Percentiles rank a stretch among this genome's conserved stretches.
phyloP scores from a whole-genome alignment of 176 grass and related monocot genomes.

The Panicum miliaceum region DNA sequence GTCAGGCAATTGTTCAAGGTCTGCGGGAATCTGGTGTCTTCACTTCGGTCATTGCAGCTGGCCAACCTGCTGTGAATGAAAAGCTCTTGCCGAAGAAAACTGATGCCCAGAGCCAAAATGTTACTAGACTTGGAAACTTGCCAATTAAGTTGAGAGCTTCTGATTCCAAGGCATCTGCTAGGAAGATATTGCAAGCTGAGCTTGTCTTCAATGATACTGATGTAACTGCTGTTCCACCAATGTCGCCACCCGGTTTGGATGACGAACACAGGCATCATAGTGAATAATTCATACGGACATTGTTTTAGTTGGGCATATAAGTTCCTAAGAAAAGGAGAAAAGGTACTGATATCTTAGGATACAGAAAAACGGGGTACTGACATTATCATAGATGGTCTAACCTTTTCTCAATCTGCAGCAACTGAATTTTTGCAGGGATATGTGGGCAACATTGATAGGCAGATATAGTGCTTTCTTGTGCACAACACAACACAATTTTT shows the following conservation, averaged over 20 bases:
- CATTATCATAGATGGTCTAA: conserved; percentile 13
- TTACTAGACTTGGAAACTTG: background rate
- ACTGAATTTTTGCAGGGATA: conserved; percentile 12
- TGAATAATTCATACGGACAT: conserved; percentile 19
- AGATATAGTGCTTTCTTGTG: conserved; percentile 10
- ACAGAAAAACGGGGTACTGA: too few relatives aligned
- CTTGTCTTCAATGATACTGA: conserved; percentile 5
- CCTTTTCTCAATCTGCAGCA: background rate
- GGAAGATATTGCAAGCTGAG: conserved; percentile 64
- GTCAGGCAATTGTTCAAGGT: conserved; percentile 83
- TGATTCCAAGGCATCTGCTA: conserved; percentile 40
- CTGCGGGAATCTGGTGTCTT: conserved; percentile 84
- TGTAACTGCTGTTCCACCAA: conserved; percentile 57
- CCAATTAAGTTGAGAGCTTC: conserved; percentile 14
- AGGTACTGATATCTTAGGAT: background rate
- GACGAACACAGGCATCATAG: background rate
- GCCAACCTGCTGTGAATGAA: conserved; percentile 47
- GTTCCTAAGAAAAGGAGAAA: background rate
- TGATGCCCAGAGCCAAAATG: conserved; percentile 28
- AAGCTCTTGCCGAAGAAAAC: conserved; percentile 40
- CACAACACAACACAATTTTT: background rate
- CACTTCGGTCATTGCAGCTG: conserved; percentile 71
- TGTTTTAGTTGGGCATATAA: background rate
- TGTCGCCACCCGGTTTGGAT: conserved; percentile 63
- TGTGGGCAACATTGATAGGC: background rate